These are phyloP conservation scores for Rubus idaeus DNA, from an alignment of 306 rosid species.

Conservation along the genomic window DNA sequence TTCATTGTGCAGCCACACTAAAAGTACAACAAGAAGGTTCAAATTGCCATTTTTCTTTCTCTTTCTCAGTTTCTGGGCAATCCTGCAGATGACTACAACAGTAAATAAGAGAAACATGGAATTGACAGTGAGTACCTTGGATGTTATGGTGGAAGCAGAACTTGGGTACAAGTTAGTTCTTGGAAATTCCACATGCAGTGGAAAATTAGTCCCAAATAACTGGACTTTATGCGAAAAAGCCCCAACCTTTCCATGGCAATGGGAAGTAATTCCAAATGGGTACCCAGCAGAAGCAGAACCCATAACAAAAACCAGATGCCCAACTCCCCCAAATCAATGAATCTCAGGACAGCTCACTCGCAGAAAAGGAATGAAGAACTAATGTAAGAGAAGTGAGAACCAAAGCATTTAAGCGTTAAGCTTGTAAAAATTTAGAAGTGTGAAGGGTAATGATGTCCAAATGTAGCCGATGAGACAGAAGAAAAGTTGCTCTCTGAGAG, in stretches of 20 bases:
- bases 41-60: not conserved
- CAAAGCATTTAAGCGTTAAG: not conserved
- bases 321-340: slow-evolving; percentile 14
- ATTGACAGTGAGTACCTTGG: slow-evolving; percentile 45
- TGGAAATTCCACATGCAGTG: slow-evolving; percentile 41
- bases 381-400: not conserved
- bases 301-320: slow-evolving; percentile 36
- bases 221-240: slow-evolving; percentile 31
- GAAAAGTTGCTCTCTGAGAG: slow-evolving; percentile 8
- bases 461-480: not conserved
- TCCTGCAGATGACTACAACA: not conserved
- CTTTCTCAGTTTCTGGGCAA: not conserved
- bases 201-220: slow-evolving; percentile 37
- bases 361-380: not conserved
- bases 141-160: slow-evolving; percentile 33
- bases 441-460: slow-evolving; percentile 10
- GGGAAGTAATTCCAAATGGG: slow-evolving; percentile 44
- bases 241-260: slow-evolving; percentile 34
- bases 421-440: not conserved
- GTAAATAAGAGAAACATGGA: not conserved
- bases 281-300: slow-evolving; percentile 44
- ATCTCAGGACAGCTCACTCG: slow-evolving; percentile 5
- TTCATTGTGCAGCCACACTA: not conserved
- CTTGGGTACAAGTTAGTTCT: slow-evolving; percentile 34
- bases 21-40: not conserved